These are phyloP conservation scores for Durio zibethinus DNA, from an alignment of 345 rosid genomes.

Conservation along the genomic window DNA sequence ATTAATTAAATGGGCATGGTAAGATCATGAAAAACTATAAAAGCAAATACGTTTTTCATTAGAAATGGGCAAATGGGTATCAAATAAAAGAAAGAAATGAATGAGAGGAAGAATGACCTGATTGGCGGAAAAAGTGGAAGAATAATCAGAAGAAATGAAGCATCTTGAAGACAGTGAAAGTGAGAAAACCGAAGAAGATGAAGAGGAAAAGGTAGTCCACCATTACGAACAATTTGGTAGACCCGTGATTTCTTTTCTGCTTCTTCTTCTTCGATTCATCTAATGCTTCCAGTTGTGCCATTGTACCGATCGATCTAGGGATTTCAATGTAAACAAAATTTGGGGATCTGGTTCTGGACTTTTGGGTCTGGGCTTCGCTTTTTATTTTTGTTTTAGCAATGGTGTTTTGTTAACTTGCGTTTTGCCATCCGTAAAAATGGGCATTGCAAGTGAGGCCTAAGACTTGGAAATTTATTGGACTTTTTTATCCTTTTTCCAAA, in stretches of 20 bases:
- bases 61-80: background rate
- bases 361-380: too few species aligned
- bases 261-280: conserved; percentile 12
- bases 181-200: conserved; percentile 47
- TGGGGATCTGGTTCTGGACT: conserved; percentile 11
- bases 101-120: background rate
- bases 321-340: background rate
- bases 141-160: conserved; percentile 19
- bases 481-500: too few species aligned
- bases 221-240: conserved; percentile 60
- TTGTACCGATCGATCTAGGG: conserved; percentile 12
- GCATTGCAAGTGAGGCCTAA: too few species aligned
- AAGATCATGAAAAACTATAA: too few species aligned
- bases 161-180: conserved; percentile 55
- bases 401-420: too few species aligned
- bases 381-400: too few species aligned
- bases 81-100: background rate
- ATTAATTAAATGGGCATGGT: background rate
- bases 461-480: too few species aligned
- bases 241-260: conserved; percentile 57
- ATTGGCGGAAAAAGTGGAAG: background rate
- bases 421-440: too few species aligned
- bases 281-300: conserved; percentile 26
- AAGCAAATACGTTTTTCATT: too few species aligned
- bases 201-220: conserved; percentile 65